These are phyloP conservation scores for Exophiala dermatitidis DNA, from an alignment of 2,329 filamentous ascomycete species.

Conservation along the genomic window DNA sequence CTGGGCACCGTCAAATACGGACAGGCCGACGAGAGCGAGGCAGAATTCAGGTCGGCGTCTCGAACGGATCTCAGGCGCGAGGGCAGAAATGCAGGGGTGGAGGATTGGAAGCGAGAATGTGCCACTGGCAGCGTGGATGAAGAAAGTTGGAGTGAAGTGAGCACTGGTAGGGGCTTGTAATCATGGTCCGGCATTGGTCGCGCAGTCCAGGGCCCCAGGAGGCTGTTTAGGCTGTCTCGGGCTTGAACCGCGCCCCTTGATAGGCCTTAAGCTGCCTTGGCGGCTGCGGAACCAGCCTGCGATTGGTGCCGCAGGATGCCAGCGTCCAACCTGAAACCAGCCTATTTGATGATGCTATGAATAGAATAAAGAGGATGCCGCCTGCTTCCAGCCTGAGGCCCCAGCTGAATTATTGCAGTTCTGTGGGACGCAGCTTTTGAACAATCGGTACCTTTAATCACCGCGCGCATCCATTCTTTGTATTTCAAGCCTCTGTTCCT, in stretches of 20 bases:
- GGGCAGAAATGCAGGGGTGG: not conserved
- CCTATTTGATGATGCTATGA: conserved; percentile 8
- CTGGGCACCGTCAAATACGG: not conserved
- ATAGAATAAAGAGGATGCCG: not conserved
- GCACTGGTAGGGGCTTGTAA: not conserved
- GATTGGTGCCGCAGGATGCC: conserved; percentile 7
- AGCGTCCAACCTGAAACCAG: conserved; percentile 15
- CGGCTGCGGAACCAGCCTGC: not conserved
- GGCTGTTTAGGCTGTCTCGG: too few species aligned
- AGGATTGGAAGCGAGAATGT: not conserved
- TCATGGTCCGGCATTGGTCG: conserved; percentile 2
- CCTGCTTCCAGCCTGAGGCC: not conserved
- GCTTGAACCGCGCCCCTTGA: too few species aligned
- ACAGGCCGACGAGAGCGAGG: not conserved
- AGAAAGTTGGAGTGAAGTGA: not conserved
- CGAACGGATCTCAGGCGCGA: not conserved
- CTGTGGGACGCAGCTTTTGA: not conserved
- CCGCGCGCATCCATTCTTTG: not conserved
- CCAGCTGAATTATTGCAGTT: not conserved
- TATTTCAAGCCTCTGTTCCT: too few species aligned
- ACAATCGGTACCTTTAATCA: not conserved
- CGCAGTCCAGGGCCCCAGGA: conserved; percentile 1
- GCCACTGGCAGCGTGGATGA: not conserved
- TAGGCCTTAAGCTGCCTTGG: too few species aligned
- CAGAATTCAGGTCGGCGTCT: not conserved